Evolutionary conservation across 495 filamentous ascomycete genomes (phyloP).

Genomic region (Xylaria acuta): DNA sequence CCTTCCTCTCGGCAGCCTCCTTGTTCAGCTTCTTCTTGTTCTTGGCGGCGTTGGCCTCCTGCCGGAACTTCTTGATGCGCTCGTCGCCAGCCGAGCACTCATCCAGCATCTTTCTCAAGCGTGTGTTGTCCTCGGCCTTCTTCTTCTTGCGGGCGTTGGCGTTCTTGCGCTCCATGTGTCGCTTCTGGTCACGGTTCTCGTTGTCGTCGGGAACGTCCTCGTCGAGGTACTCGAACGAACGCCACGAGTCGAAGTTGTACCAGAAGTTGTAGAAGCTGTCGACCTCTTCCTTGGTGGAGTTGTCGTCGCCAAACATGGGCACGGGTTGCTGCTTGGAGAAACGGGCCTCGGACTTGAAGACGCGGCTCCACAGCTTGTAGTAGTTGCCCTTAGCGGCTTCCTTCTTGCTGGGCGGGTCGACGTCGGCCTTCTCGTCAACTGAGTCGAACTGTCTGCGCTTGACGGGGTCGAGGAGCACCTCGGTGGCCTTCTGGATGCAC

Average conservation of each 20-base stretch:
- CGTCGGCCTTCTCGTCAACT: conserved; percentile 89
- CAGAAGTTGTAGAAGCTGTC: conserved; percentile 99
- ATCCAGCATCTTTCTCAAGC: conserved; percentile 87
- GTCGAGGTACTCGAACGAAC: conserved; percentile 96
- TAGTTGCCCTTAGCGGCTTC: conserved; percentile 81
- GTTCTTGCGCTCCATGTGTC: conserved; percentile 97
- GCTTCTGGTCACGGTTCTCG: conserved; percentile 98
- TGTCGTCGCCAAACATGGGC: conserved; percentile 82
- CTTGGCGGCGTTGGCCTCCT: conserved; percentile 88
- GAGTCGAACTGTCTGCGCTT: conserved; percentile 97
- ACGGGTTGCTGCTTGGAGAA: conserved; percentile 93
- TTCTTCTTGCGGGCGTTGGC: conserved; percentile 96
- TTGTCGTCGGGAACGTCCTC: conserved; percentile 99
- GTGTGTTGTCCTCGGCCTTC: conserved; percentile 95
- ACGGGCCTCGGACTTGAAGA: conserved; percentile 88
- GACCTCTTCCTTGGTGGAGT: conserved; percentile 84
- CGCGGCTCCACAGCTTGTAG: conserved; percentile 88
- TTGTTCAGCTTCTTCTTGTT: conserved; percentile 90
- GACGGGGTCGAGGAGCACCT: conserved; percentile 87
- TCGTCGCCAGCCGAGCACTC: conserved; percentile 81
- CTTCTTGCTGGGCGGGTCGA: conserved; percentile 92
- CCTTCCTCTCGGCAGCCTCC: conserved; percentile 88
- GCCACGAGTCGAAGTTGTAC: conserved; percentile 99
- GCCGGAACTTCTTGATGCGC: conserved; percentile 95
- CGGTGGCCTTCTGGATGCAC: conserved; percentile 98